Base-by-base conservation (phyloP, 805 yeast species). In the Cyberlindnera nakhonratchasimensis region DNA sequence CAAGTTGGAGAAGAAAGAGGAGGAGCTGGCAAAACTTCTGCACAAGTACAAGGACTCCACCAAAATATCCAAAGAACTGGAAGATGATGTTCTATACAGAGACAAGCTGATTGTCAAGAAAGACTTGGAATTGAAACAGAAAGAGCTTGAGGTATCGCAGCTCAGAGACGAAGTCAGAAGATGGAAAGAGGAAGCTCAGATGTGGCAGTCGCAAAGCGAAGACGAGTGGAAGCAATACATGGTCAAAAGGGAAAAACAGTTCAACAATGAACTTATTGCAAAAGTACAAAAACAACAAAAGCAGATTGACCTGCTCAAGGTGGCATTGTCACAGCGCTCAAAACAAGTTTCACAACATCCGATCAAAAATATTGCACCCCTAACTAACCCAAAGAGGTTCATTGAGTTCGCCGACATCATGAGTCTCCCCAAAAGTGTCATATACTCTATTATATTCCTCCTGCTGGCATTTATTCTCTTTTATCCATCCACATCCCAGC, bases 81-180 rank as follows among this genome's bases (percentile, higher is more conserved):
- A 57, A 26, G 53, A 54, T 6, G 62, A 57, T 26, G 48, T 57
- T 1, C 4, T 40, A 0, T 57, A 54, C 39, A 44, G 59, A 26
- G 62, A 57, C 37, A 35, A 45, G 29, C 17, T 57, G 8, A 49
- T 57, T 2, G 3, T 49, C 16, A 44, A 51, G 5, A 53, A 45
- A 17, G 51, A 51, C 3, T 16, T 39, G 5, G 41, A 39, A 6
- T 29, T 55, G 6, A 23, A 34, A 5, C 25, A 34, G n/a, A 50
- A 46, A 24, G 37, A 46, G 8, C 9, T n/a, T 19, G 45, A 44
- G 13, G n/a, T 21, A 2, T 9, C 20, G 14, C 37, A 42, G n/a
- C 37, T 44, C 6, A 23, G 33, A n/a, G 41, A 25, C 11, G 48
- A 44, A 13, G 39, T 53, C 7, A 36, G 29, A 12, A 21, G 31